phyloP scores from a whole-genome alignment of 768 basidiomycete genomes.

The Tubosaeta sp. region DNA sequence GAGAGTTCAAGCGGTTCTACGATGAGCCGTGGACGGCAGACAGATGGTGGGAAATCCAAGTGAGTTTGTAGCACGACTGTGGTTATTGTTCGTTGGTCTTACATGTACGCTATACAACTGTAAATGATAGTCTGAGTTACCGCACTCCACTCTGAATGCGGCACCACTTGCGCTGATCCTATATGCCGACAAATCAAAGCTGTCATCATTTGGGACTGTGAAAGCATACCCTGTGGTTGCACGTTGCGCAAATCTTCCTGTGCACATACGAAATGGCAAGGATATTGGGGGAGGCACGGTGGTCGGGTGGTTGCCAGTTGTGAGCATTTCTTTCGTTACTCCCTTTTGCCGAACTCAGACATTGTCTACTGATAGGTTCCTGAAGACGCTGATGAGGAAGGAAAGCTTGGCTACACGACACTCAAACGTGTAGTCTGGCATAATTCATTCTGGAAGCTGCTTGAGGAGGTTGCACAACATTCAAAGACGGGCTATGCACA shows the following conservation, averaged over 20 bases:
- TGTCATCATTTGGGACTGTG: neutral
- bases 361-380: constrained; percentile 21
- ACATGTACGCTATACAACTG: too few species aligned
- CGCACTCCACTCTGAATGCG: neutral
- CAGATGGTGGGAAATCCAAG: neutral
- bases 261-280: neutral
- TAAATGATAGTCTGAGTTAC: neutral
- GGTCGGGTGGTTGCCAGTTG: too few species aligned
- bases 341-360: too few species aligned
- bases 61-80: neutral
- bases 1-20: too few species aligned
- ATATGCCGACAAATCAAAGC: neutral
- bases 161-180: neutral
- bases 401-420: constrained; percentile 28
- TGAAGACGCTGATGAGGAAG: constrained; percentile 29
- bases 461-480: constrained; percentile 21
- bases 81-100: too few species aligned
- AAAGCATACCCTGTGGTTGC: neutral
- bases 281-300: too few species aligned
- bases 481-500: constrained; percentile 20
- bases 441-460: constrained; percentile 26
- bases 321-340: too few species aligned
- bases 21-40: neutral
- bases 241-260: neutral
- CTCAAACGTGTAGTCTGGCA: constrained; percentile 39